phyloP scores from a whole-genome alignment of 169 alveolate species.

The Pseudocohnilembus persalinus region DNA sequence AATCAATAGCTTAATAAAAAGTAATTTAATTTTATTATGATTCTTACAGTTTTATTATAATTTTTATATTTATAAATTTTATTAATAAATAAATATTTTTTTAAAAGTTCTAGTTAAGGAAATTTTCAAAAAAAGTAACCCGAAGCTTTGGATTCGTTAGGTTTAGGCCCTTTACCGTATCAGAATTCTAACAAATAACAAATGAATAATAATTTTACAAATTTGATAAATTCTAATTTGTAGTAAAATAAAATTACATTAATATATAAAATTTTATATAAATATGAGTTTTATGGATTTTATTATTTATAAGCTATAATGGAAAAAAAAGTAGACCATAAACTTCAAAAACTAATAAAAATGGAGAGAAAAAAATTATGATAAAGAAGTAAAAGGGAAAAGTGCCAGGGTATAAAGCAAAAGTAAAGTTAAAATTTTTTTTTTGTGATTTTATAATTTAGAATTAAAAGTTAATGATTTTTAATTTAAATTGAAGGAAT shows the following conservation, averaged over 20 bases:
- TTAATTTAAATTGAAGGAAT: neutral
- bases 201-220: neutral
- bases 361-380: neutral
- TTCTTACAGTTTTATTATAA: too few species aligned
- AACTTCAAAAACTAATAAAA: neutral
- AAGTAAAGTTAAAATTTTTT: neutral
- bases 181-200: neutral
- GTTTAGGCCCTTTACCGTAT: neutral
- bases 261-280: too few species aligned
- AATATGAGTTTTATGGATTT: too few species aligned
- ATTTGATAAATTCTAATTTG: neutral
- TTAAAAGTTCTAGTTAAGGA: neutral
- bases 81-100: too few species aligned
- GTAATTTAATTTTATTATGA: too few species aligned
- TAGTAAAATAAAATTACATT: too few species aligned
- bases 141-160: neutral
- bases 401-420: neutral
- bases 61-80: too few species aligned
- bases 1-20: too few species aligned
- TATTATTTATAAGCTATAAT: too few species aligned
- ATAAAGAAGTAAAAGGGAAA: too few species aligned
- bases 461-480: neutral
- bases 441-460: too few species aligned
- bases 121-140: neutral
- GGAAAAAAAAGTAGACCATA: neutral